phyloP scores from a whole-genome alignment of 225 moss, liverwort and hornwort genomes.

The Pseudoscleropodium purum region DNA sequence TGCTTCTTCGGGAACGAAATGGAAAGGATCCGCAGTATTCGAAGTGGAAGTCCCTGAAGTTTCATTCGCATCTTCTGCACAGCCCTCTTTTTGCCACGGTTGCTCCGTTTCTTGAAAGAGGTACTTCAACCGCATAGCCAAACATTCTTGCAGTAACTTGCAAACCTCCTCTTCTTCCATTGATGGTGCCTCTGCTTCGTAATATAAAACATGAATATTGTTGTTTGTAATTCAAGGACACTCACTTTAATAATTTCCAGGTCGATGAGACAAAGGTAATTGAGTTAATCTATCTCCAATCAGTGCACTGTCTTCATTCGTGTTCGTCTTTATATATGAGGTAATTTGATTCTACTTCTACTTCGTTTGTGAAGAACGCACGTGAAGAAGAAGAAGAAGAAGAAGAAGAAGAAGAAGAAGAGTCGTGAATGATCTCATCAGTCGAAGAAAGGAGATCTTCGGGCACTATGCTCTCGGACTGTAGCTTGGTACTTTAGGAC shows the following conservation, averaged over 20 bases:
- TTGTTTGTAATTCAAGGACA: not conserved
- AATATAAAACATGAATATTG: not conserved
- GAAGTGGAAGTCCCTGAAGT: not conserved
- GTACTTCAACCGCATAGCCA: slow-evolving; percentile 71
- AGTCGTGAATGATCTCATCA: not conserved
- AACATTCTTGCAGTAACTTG: slow-evolving; percentile 68
- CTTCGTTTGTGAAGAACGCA: not conserved
- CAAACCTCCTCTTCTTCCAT: slow-evolving; percentile 90
- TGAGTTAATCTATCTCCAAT: not conserved
- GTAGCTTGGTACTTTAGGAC: not conserved
- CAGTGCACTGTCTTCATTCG: not conserved
- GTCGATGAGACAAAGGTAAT: no score
- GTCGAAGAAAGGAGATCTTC: not conserved
- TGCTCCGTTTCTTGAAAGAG: slow-evolving; percentile 67
- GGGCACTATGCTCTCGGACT: rapidly evolving
- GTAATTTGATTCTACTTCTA: not conserved
- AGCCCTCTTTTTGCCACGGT: slow-evolving; percentile 59
- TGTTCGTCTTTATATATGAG: no score
- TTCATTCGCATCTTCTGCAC: slow-evolving; percentile 15
- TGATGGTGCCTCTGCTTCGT: slow-evolving; percentile 59
- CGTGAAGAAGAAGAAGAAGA: not conserved
- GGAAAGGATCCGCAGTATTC: slow-evolving; percentile 30
- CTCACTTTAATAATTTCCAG: no score
- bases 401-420: not conserved
- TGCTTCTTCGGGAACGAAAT: slow-evolving; percentile 50